Percentiles rank a stretch among this genome's conserved stretches.
phyloP scores from a whole-genome alignment of 2,329 filamentous ascomycete species.

The Pseudogymnoascus verrucosus region DNA sequence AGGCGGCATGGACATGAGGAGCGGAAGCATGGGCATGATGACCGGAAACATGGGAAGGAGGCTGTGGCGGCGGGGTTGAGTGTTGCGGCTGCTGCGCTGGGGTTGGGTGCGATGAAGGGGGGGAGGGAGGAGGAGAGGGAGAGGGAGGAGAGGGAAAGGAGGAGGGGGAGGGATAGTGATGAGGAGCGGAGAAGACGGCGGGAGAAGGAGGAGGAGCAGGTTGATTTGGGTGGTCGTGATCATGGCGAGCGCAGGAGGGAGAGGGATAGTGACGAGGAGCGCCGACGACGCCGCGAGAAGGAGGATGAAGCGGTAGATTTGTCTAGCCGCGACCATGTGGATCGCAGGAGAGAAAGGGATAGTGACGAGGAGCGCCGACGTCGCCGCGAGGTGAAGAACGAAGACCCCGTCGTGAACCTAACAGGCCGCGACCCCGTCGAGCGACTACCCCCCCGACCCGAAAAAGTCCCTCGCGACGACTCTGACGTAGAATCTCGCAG shows the following conservation, averaged over 20 bases:
- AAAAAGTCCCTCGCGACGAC: not conserved
- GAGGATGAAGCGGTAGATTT: not conserved
- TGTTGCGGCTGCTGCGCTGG: constrained; percentile 26
- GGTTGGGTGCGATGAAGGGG: constrained; percentile 25
- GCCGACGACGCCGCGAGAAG: not conserved
- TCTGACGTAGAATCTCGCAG: not conserved
- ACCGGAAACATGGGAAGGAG: constrained; percentile 23
- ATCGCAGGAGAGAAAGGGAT: not conserved
- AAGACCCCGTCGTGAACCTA: not conserved
- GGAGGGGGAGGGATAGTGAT: constrained; percentile 2
- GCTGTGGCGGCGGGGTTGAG: constrained; percentile 25
- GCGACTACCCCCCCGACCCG: not conserved
- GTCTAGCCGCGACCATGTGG: not conserved
- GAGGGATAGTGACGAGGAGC: not conserved
- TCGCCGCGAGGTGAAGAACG: constrained; percentile 11
- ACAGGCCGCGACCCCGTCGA: constrained; percentile 9
- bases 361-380: constrained; percentile 16
- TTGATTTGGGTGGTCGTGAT: not conserved
- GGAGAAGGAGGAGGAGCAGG: not conserved
- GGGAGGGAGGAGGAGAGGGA: constrained; percentile 8
- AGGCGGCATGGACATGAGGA: constrained; percentile 8
- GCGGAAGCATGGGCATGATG: constrained; percentile 17
- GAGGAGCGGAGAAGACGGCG: not conserved
- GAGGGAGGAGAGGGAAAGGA: constrained; percentile 3
- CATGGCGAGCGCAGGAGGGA: not conserved